Percentiles rank a stretch among this genome's conserved stretches.
Evolutionary conservation across 306 rosid genomes (phyloP).

Genomic region (Neltuma alba): DNA sequence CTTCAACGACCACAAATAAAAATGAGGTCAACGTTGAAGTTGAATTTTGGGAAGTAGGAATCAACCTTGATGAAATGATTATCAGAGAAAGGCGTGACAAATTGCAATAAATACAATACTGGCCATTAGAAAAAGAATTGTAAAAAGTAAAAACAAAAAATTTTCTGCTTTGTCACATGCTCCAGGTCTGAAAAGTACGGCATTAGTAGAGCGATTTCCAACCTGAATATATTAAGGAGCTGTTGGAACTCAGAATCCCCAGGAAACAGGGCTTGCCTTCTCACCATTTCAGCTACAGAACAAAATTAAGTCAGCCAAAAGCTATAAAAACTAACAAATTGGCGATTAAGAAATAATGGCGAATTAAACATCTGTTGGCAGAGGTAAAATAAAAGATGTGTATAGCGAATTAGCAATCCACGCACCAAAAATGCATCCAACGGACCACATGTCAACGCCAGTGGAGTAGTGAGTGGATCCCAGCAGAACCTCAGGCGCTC

Average conservation of each 20-base stretch:
- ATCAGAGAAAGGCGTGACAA: neutral
- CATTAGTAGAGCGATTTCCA: neutral
- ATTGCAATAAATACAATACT: neutral
- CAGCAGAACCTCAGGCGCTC: constrained; percentile 93
- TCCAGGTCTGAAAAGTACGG: constrained; percentile 1
- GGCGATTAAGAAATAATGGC: neutral
- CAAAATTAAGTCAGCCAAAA: constrained; percentile 7
- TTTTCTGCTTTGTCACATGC: neutral
- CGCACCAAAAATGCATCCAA: constrained; percentile 88
- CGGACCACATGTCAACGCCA: constrained; percentile 96
- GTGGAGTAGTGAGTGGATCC: constrained; percentile 93
- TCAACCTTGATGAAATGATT: neutral
- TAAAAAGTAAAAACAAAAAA: neutral
- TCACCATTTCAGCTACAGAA: constrained; percentile 81
- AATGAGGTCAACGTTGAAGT: constrained; percentile 16
- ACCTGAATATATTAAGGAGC: constrained; percentile 90
- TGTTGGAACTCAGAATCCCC: constrained; percentile 98
- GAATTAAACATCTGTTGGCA: neutral
- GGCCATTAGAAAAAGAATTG: neutral
- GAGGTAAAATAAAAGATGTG: neutral
- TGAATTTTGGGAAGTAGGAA: neutral
- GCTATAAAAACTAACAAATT: neutral
- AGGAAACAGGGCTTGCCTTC: constrained; percentile 86
- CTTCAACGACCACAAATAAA: constrained; percentile 39
- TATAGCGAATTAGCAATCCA: neutral